These are phyloP conservation scores for Russula brevipes DNA, from an alignment of 768 basidiomycete species.

Conservation along the genomic window DNA sequence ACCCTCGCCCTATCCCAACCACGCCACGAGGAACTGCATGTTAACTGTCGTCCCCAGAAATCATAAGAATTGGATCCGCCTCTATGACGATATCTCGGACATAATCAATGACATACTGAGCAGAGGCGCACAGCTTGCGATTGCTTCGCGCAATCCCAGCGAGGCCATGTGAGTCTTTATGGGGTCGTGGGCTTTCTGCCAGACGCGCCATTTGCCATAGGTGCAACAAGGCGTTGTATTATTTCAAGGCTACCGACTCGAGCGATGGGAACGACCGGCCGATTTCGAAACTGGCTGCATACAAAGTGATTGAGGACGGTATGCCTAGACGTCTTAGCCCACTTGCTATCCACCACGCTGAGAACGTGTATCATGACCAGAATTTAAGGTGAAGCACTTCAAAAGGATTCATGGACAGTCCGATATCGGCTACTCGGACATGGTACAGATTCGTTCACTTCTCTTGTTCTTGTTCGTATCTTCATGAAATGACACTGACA, in stretches of 20 bases:
- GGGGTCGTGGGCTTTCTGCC: no score
- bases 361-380: background rate
- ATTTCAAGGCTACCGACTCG: background rate
- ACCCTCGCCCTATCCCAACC: background rate
- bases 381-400: background rate
- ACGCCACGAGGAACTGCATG: no score
- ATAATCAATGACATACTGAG: background rate
- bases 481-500: background rate
- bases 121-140: background rate
- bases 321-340: no score
- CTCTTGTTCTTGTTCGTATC: background rate
- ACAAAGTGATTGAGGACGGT: background rate
- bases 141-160: background rate
- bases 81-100: background rate
- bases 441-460: background rate
- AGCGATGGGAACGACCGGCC: background rate
- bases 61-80: background rate
- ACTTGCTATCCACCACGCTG: background rate
- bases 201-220: background rate
- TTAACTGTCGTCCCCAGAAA: background rate
- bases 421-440: background rate
- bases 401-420: background rate
- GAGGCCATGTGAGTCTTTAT: background rate
- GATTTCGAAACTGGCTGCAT: background rate
- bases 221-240: background rate